Conservation (phyloP, 1,284 basidiomycete genomes). For the Cystobasidiaceae sp. region DNA sequence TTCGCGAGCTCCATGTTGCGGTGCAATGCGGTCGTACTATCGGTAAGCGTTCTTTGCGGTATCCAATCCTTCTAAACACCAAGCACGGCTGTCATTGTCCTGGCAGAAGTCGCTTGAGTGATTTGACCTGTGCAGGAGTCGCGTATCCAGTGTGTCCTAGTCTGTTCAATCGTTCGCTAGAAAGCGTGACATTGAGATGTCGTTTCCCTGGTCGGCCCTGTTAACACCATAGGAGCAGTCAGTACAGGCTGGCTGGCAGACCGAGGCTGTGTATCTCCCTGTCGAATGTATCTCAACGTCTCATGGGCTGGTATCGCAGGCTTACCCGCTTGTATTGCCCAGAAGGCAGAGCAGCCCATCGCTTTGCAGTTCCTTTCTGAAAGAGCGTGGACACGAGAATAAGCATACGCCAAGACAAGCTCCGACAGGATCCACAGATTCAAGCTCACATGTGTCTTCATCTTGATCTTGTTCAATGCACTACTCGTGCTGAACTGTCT, state of each 20-base stretch:
- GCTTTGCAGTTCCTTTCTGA: slow-evolving; percentile 31
- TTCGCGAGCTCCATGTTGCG: too few relatives aligned
- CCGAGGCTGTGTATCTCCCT: too few relatives aligned
- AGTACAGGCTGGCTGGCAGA: too few relatives aligned
- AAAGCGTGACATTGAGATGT: slow-evolving; percentile 29
- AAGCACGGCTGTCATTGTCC: too few relatives aligned
- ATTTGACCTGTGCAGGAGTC: slow-evolving; percentile 10
- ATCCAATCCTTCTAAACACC: too few relatives aligned
- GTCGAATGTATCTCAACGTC: too few relatives aligned
- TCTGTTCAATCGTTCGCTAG: slow-evolving; percentile 9
- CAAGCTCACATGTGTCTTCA: slow-evolving; percentile 28
- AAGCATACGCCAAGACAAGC: not conserved
- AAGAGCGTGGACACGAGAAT: not conserved
- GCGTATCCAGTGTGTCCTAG: slow-evolving; percentile 28
- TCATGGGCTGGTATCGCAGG: too few relatives aligned
- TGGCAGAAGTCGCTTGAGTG: slow-evolving; percentile 9
- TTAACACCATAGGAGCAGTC: not conserved
- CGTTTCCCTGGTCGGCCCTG: slow-evolving; percentile 28
- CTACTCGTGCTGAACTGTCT: not conserved
- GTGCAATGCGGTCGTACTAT: too few relatives aligned
- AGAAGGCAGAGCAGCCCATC: slow-evolving; percentile 20
- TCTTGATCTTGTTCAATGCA: slow-evolving; percentile 23
- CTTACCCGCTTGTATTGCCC: slow-evolving; percentile 28
- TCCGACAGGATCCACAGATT: too few relatives aligned
- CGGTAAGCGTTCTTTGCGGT: too few relatives aligned